A percentile compares a stretch with the other conserved stretches of the same genome.
These are phyloP conservation scores for Trichophyton equinum DNA, from an alignment of 2,329 filamentous ascomycete genomes.

Conservation along the genomic window DNA sequence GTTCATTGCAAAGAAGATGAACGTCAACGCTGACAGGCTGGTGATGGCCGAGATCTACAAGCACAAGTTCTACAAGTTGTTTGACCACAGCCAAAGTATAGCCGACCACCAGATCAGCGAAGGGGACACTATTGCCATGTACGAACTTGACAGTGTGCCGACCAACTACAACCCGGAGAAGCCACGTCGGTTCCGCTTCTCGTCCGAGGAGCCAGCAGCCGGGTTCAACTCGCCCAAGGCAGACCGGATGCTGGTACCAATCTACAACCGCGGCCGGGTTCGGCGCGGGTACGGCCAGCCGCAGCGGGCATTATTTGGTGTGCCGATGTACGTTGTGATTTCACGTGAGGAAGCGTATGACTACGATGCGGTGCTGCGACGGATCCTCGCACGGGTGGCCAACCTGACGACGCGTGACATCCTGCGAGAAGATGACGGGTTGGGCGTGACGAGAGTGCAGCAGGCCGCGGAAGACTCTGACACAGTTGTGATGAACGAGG, in stretches of 20 bases:
- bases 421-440: slow-evolving; percentile 41
- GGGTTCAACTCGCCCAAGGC: slow-evolving; percentile 32
- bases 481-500: slow-evolving; percentile 50
- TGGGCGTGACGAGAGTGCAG: slow-evolving; percentile 37
- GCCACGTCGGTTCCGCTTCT: slow-evolving; percentile 32
- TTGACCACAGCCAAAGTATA: slow-evolving; percentile 56
- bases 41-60: slow-evolving; percentile 74
- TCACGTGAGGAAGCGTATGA: slow-evolving; percentile 57
- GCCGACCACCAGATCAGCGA: slow-evolving; percentile 55
- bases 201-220: neutral
- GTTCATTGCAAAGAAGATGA: slow-evolving; percentile 43
- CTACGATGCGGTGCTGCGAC: slow-evolving; percentile 63
- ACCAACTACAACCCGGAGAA: slow-evolving; percentile 57
- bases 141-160: slow-evolving; percentile 65
- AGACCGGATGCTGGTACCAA: slow-evolving; percentile 36
- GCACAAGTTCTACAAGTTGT: slow-evolving; percentile 74
- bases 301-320: slow-evolving; percentile 28
- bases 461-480: slow-evolving; percentile 49
- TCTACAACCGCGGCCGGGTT: slow-evolving; percentile 33
- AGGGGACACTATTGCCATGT: slow-evolving; percentile 54
- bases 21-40: slow-evolving; percentile 44
- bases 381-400: slow-evolving; percentile 62
- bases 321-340: slow-evolving; percentile 55
- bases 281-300: slow-evolving; percentile 18
- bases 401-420: slow-evolving; percentile 62